These are phyloP conservation scores for Diospyros lotus DNA, from an alignment of 148 eudicot species.

Conservation along the genomic window DNA sequence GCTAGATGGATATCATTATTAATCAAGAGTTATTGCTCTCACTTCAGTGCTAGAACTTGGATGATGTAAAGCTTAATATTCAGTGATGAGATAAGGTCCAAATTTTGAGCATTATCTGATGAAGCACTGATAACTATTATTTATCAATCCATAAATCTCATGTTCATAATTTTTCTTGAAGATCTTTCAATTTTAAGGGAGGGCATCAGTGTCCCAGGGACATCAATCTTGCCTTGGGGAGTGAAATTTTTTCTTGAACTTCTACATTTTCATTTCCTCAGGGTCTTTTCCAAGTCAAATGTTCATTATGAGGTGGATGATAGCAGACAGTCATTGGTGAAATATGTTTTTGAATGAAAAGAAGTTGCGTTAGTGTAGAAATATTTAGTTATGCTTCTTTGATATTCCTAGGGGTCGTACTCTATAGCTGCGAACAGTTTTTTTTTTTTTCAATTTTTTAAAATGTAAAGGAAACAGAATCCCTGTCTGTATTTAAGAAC, in stretches of 20 bases:
- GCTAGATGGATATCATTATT: background rate
- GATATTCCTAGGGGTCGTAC: too few species aligned
- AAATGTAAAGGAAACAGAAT: too few species aligned
- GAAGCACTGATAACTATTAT: background rate
- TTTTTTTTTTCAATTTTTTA: too few species aligned
- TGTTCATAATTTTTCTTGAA: background rate
- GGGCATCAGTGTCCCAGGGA: background rate
- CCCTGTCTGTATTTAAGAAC: too few species aligned
- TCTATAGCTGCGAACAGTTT: too few species aligned
- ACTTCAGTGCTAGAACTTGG: background rate
- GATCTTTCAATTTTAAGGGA: background rate
- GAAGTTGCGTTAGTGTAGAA: too few species aligned
- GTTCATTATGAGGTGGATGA: background rate
- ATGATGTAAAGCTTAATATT: background rate
- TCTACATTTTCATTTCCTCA: too few species aligned
- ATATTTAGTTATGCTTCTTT: too few species aligned
- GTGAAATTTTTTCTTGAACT: background rate
- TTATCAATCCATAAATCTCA: background rate
- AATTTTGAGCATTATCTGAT: background rate
- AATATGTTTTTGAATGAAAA: background rate
- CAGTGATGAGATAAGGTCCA: background rate
- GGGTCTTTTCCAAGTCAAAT: background rate
- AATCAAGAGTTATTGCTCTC: background rate
- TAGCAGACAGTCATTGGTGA: background rate
- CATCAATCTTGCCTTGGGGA: background rate